Percentiles rank a stretch among this genome's conserved stretches.
These are phyloP conservation scores for Hypoxylon rubiginosum DNA, from an alignment of 2,329 filamentous ascomycete genomes.

Conservation along the genomic window DNA sequence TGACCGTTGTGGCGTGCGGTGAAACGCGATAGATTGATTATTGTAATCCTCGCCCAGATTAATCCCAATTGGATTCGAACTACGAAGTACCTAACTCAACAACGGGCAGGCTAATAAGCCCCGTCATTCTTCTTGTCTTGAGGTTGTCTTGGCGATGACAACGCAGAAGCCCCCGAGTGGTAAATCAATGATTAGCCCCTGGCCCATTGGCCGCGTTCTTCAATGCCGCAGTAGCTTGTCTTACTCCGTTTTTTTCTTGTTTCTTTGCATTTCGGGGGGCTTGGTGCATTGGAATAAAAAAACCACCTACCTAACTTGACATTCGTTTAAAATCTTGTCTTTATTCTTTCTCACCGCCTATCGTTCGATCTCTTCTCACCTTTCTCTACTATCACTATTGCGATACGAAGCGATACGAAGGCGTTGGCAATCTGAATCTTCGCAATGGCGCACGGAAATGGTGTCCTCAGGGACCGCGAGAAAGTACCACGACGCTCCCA, in stretches of 20 bases:
- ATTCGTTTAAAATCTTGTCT: slow-evolving; percentile 7
- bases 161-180: slow-evolving; percentile 21
- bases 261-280: slow-evolving; percentile 12
- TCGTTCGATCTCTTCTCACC: slow-evolving; percentile 1
- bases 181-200: slow-evolving; percentile 8
- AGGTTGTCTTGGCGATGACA: slow-evolving; percentile 32
- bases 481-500: slow-evolving; percentile 36
- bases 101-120: slow-evolving; percentile 8
- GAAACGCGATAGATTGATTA: slow-evolving; percentile 15
- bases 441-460: slow-evolving; percentile 25
- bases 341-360: slow-evolving; percentile 5
- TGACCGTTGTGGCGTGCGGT: not conserved
- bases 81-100: not conserved
- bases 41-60: not conserved
- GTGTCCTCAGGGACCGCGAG: slow-evolving; percentile 35
- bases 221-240: slow-evolving; percentile 1
- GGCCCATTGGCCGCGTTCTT: not conserved
- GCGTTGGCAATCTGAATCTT: not conserved
- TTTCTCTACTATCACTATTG: slow-evolving; percentile 4
- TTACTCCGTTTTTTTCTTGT: slow-evolving; percentile 10
- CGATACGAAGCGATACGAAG: not conserved
- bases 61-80: slow-evolving; percentile 4
- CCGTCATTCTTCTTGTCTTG: slow-evolving; percentile 9
- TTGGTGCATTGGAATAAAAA: slow-evolving; percentile 23
- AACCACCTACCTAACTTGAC: slow-evolving; percentile 3